Conservation (phyloP, 306 rosid species). For the Cyamopsis tetragonoloba region DNA sequence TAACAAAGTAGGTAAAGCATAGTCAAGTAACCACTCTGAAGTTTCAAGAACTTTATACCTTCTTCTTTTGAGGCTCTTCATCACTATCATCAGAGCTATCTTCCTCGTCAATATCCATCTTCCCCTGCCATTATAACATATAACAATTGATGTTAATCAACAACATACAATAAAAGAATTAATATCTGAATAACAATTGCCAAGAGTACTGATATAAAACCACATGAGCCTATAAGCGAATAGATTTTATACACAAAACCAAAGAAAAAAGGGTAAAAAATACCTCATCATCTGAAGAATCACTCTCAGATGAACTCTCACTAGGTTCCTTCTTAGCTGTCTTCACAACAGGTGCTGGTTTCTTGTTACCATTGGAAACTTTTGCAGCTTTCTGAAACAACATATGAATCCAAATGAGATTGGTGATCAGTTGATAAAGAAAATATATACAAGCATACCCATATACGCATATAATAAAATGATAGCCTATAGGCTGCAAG, state of each 20-base stretch:
- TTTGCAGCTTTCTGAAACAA: conserved; percentile 18
- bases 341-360: conserved; percentile 18
- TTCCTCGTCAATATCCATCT: conserved; percentile 46
- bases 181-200: background rate
- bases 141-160: background rate
- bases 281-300: conserved; percentile 42
- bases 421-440: background rate
- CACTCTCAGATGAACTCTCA: conserved; percentile 39
- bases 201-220: background rate
- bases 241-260: too few relatives aligned
- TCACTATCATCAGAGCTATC: conserved; percentile 51
- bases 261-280: background rate
- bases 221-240: too few relatives aligned
- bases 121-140: conserved; percentile 23
- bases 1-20: background rate
- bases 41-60: conserved; percentile 9
- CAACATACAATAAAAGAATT: background rate
- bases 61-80: conserved; percentile 43
- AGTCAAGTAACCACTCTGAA: background rate
- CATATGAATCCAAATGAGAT: background rate
- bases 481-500: background rate
- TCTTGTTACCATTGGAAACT: conserved; percentile 29
- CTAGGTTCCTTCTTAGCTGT: conserved; percentile 19
- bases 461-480: too few relatives aligned
- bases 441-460: background rate